Evolutionary conservation across 2,329 filamentous ascomycete species (phyloP).

Genomic region (Stagonosporopsis cucurbitacearum): DNA sequence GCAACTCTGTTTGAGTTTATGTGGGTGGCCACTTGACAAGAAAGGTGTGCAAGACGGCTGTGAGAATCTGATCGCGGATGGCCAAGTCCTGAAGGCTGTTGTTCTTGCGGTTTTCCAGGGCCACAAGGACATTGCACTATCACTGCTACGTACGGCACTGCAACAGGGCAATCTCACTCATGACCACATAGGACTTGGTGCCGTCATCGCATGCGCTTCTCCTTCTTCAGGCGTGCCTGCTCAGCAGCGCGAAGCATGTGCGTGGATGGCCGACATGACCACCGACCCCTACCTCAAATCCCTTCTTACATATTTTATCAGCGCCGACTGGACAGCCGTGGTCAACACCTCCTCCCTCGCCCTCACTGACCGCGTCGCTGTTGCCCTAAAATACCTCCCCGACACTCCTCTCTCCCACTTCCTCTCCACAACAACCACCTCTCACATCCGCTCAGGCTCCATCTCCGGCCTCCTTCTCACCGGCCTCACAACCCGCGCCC

Average conservation of each 20-base stretch:
- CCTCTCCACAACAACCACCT: slow-evolving; percentile 60
- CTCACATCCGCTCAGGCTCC: slow-evolving; percentile 70
- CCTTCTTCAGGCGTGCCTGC: slow-evolving; percentile 53
- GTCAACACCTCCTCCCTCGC: slow-evolving; percentile 76
- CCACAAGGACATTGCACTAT: slow-evolving; percentile 70
- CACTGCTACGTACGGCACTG: slow-evolving; percentile 72
- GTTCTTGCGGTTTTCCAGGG: slow-evolving; percentile 78
- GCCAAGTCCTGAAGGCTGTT: slow-evolving; percentile 75
- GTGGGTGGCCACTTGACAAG: slow-evolving; percentile 70
- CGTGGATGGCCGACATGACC: slow-evolving; percentile 68
- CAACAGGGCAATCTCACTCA: slow-evolving; percentile 67
- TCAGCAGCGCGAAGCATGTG: slow-evolving; percentile 67
- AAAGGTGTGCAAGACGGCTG: slow-evolving; percentile 58
- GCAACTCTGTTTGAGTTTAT: slow-evolving; percentile 77
- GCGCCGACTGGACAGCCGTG: slow-evolving; percentile 76
- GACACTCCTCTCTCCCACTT: slow-evolving; percentile 56
- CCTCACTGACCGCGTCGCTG: slow-evolving; percentile 74
- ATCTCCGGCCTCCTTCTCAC: slow-evolving; percentile 80
- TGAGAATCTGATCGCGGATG: slow-evolving; percentile 59
- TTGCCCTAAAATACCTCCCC: slow-evolving; percentile 75
- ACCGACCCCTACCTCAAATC: slow-evolving; percentile 81
- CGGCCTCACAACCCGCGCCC: slow-evolving; percentile 73
- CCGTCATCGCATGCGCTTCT: slow-evolving; percentile 56
- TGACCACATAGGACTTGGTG: slow-evolving; percentile 56
- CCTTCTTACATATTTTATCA: slow-evolving; percentile 78